Base-by-base conservation (phyloP, 1,139 yeast species). In the Candida sanyaensis region DNA sequence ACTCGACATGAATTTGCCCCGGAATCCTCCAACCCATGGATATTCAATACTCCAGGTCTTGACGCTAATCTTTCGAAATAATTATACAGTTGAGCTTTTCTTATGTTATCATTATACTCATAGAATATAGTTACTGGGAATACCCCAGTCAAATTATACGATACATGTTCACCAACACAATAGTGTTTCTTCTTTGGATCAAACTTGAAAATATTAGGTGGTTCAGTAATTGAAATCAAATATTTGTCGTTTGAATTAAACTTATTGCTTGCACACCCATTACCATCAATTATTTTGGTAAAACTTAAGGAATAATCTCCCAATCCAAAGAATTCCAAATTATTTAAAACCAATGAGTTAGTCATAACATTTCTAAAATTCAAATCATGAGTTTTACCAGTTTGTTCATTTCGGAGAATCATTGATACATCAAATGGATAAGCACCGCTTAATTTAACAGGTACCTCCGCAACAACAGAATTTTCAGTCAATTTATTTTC, bases 131-230 rank as follows among this genome's bases (percentile, higher is more conserved):
- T 77, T 64, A 89, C 91, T 26, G 97, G 97, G 0, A 96, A 80
- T 3, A 80, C 75, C 5, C 99, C 99, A 11, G 81, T 80, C 51
- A 93, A 66, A 51, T 85, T 81, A 61, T 89, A 89, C 0, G 86
- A 77, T 27, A 93, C 81, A 54, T 88, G 87, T 53, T 93, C 98
- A 4, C 99, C 99, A 34, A 92, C 97, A 77, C 99, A 93, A 59
- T 83, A 87, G 56, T 73, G 62, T 1, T 78, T 75, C 30, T 70
- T 68, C 21, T 66, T 62, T 5, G 52, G 44, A 1, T 77, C 64
- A 9, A 69, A 70, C 47, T 65, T 71, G 34, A 64, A 66, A 7
- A 91, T 82, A 52, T 81, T 78, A 8, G 98, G 97, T 4, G 85
- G 84, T 53, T 88, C 92, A 1, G 93, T 84, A 5, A 92, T 80